Conservation (phyloP, 2,329 filamentous ascomycete species). For the Metarhizium humberi region DNA sequence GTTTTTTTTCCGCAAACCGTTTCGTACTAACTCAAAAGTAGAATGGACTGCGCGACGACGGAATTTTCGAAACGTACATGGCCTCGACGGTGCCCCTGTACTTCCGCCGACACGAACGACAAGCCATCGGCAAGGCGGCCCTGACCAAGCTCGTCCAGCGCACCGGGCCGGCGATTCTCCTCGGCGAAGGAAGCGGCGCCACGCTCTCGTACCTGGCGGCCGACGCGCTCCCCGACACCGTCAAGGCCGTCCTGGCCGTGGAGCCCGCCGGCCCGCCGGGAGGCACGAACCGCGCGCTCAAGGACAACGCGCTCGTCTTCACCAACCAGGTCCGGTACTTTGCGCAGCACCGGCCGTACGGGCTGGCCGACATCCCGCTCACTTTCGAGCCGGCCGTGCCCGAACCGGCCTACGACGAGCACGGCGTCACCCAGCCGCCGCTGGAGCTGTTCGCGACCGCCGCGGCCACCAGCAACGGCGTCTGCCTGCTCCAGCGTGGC, state of each 20-base stretch:
- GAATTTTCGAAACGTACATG: constrained; percentile 38
- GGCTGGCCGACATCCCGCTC: constrained; percentile 31
- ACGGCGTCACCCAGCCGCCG: neutral
- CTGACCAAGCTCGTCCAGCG: constrained; percentile 31
- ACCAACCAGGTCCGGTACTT: constrained; percentile 13
- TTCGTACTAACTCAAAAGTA: too few species aligned
- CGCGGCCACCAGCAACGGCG: neutral
- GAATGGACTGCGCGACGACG: constrained; percentile 24
- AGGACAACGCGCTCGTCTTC: neutral
- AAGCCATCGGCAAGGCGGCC: constrained; percentile 22
- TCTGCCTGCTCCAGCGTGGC: constrained; percentile 9
- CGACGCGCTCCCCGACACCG: constrained; percentile 36
- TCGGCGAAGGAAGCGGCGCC: constrained; percentile 42
- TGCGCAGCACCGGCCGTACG: constrained; percentile 24
- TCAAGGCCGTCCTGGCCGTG: constrained; percentile 38
- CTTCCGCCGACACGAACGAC: constrained; percentile 20
- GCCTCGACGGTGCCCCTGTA: constrained; percentile 26
- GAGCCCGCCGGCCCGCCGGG: constrained; percentile 47
- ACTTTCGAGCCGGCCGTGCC: constrained; percentile 28
- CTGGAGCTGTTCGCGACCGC: neutral
- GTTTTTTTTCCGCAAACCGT: too few species aligned
- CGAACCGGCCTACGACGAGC: too few species aligned
- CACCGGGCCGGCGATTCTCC: constrained; percentile 29
- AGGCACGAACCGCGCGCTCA: constrained; percentile 10
- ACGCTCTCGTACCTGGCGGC: constrained; percentile 36